These are phyloP conservation scores for Phytophthora ramorum DNA, from an alignment of 352 stramenopile species.

Conservation along the genomic window DNA sequence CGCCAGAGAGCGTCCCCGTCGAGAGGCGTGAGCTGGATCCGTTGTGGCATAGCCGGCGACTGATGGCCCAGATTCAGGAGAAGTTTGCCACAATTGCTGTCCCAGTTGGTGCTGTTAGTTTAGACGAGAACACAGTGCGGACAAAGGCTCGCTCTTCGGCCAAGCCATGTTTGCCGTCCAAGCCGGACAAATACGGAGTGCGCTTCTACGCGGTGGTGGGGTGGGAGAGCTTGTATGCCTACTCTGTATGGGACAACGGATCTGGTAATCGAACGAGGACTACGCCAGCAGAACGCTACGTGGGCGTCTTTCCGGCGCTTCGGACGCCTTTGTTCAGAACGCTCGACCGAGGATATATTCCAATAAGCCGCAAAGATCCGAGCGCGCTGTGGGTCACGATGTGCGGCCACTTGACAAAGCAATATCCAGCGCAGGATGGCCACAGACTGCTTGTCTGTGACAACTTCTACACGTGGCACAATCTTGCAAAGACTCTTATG, in stretches of 20 bases:
- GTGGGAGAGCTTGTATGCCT: constrained; percentile 7
- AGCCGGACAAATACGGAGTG: constrained; percentile 8
- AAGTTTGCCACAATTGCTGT: too few relatives aligned
- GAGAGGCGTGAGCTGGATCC: too few relatives aligned
- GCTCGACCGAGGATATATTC: background rate
- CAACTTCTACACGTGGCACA: constrained; percentile 17
- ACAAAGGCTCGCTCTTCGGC: background rate
- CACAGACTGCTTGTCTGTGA: constrained; percentile 14
- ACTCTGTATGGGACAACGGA: constrained; percentile 6
- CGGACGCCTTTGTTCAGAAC: constrained; percentile 7
- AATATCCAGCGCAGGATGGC: background rate
- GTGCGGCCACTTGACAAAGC: constrained; percentile 17
- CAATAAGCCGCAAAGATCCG: constrained; percentile 1
- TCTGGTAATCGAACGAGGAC: background rate
- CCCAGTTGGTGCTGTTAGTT: too few relatives aligned
- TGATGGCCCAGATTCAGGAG: too few relatives aligned
- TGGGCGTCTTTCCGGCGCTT: constrained; percentile 1
- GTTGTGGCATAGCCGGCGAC: too few relatives aligned
- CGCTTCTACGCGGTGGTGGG: constrained; percentile 3
- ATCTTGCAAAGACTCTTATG: constrained; percentile 5
- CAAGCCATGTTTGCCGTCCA: background rate
- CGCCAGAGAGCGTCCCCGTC: too few relatives aligned
- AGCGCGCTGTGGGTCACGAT: constrained; percentile 11
- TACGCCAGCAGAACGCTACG: background rate
- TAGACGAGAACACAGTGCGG: too few relatives aligned